Evolutionary conservation across 2,329 filamentous ascomycete species (phyloP), one percentile per base, ranked within the genome.

Genomic region (Phaeophleospora eucalypticola): DNA sequence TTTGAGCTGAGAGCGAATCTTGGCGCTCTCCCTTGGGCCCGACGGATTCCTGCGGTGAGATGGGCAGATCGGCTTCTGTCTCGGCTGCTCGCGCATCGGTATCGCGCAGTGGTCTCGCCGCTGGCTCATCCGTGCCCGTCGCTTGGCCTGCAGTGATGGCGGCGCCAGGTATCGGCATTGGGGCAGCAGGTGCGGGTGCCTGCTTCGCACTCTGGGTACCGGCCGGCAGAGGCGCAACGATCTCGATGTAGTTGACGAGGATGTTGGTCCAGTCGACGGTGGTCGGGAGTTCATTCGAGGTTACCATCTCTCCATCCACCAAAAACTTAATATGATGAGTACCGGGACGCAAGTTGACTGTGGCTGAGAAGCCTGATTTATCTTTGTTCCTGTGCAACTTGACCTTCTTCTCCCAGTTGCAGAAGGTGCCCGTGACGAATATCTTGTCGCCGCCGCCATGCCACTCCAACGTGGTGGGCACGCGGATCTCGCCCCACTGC

Each of bases 251-350:
- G 71, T 98, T 98, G 69, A 98, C 91, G 15, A 98, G 77, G 65
- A 95, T 95, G 71, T 97, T 97, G 55, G 89, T 94, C 67, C 94
- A 96, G 67, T 98, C 93, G 48, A 98, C 93, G 1, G 93, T 95
- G 0, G 93, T 97, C 12, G 93, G 91, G 45, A 96, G 76, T 54
- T 86, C 82, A 50, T 87, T 83, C 14, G 89, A 93, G 12, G 89
- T 93, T 65, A 85, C 81, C 89, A 96, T 95, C 62, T 91, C 84
- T 48, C 87, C 87, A 70, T 97, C 91, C 41, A 96, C 89, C 57
- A 98, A 79, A 71, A 97, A 98, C 64, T 94, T 91, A 62, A 98
- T 78, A 72, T 98, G 93, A 66, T 98, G 91, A 4, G 93, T 98
- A 57, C 93, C 93, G 3, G 91, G 89, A 12, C 89, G 84, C 48